Conservation (phyloP, 495 filamentous ascomycete species). For the Bathelium albidoporum region DNA sequence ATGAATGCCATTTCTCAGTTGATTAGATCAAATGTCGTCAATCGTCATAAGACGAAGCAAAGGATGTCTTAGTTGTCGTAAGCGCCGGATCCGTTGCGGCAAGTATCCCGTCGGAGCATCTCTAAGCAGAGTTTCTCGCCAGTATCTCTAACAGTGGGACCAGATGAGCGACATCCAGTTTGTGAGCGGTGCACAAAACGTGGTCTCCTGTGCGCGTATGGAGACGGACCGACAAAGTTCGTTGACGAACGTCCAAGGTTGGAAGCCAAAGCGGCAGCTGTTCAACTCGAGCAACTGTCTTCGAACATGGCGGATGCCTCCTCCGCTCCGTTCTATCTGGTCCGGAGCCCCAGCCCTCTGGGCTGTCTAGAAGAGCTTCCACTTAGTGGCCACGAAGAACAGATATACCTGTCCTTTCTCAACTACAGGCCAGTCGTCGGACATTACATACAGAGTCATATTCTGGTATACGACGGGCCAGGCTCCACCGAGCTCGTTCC, state of each 20-base stretch:
- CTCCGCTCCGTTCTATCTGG: neutral
- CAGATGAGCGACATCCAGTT: neutral
- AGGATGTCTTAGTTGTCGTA: neutral
- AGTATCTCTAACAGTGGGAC: neutral
- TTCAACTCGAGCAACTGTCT: neutral
- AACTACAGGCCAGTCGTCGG: neutral
- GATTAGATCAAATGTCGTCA: too few relatives aligned
- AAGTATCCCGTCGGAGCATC: neutral
- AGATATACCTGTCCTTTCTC: neutral
- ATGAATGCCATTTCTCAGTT: too few relatives aligned
- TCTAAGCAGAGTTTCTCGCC: neutral
- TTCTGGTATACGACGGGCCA: neutral
- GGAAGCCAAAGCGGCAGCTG: conserved; percentile 1
- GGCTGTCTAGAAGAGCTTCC: neutral
- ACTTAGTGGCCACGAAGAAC: neutral
- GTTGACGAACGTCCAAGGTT: neutral
- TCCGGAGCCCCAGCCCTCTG: neutral
- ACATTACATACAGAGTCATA: neutral
- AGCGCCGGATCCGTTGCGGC: neutral
- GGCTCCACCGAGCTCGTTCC: neutral
- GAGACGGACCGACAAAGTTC: neutral
- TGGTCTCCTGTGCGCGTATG: neutral
- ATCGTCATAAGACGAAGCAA: neutral
- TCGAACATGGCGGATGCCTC: neutral
- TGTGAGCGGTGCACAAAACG: neutral